Base-by-base conservation (phyloP, 2,329 filamentous ascomycete genomes). In the Graphiopsis chlorocephala region DNA sequence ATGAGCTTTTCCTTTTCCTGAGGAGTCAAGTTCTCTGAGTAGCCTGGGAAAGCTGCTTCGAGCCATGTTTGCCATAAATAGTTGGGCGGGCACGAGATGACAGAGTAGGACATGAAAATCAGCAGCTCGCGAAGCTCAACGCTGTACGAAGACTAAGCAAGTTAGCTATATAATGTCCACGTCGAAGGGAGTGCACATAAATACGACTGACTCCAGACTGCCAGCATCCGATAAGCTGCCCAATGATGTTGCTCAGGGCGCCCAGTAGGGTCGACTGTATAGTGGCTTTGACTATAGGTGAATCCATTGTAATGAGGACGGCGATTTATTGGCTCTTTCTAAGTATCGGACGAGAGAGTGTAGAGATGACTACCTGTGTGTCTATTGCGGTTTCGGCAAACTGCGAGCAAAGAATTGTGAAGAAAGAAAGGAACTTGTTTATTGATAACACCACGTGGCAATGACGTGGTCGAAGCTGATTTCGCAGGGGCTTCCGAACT, bases 1-100 rank as follows among this genome's bases (percentile, higher is more conserved):
- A 70, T 70, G 57, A 76, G 72, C 48, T 71, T 70, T 50, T 70
- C 70, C 64, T 78, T 76, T 63, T 76, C 71, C 14, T 65, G 61
- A 11, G 66, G 64, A 23, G 72, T 64, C 15, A 71, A 66, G 38
- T 45, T 76, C 3, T 75, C 66, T 60, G 83, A 83, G 70, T 86
- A 84, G 0, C 89, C 88, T 0, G 93, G 93, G 73, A 92, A 96
- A 3, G 82, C 78, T 6, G 84, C 80, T 78, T 97, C 93, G 61
- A 97, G 83, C 73, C 85, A 91, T 47, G 86, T 84, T 82, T 96
- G 93, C 93, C 92, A 97, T 71, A 91, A 75, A 74, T 92, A 91
- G 78, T 97, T 97, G 52, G 90, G 90, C 2, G 93, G 92, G 47
- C 88, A 90, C 76, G 84, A 89, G 65, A 96, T 74, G 35, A 91